Base-by-base conservation (phyloP, 2,329 filamentous ascomycete genomes). In the Xylaria hypoxylon region DNA sequence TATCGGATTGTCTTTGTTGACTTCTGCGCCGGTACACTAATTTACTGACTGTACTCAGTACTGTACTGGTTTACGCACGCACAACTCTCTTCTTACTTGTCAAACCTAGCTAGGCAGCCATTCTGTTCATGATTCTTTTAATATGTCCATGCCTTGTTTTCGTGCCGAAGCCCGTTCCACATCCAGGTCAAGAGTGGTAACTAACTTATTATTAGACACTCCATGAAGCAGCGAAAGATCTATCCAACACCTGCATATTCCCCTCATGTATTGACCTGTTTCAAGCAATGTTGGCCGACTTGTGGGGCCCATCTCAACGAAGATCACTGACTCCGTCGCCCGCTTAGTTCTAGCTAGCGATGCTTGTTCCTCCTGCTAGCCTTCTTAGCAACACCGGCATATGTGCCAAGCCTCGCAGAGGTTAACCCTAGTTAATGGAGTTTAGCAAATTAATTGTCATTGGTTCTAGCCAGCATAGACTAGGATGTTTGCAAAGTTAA, bases 301-400 rank as follows among this genome's bases (percentile, higher is more conserved):
- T 74, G 73, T 70, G 78, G 73, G 68, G 75, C 75, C 78, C 75
- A 77, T 77, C 78, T 67, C 72, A 75, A 77, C 71, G 72, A 76
- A 73, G 76, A 79, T 79, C 78, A 73, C 71, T 72, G 73, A 70
- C 75, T 74, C 75, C 77, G 73, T 75, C 70, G 69, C 73, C 68
- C 63, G 72, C 71, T 70, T 72, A 75, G 73, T 78, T 77, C 74
- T 74, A 80, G 80, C 75, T 76, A 77, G 77, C 71, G 78, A 75
- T 68, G 73, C 70, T 68, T 74, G 72, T 65, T 56, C 55, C 52
- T 65, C 33, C 57, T 53, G 40, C 59, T 66, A 68, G 63, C 67
- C 63, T 40, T 61, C 56, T 64, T 63, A 42, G 51, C 67, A 58
- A 60, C 55, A 11, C 55, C 64, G 50, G 67, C 67, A 68, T 67